Evolutionary conservation across 106 monocot genomes (phyloP).

Genomic region (Gastrodia elata): DNA sequence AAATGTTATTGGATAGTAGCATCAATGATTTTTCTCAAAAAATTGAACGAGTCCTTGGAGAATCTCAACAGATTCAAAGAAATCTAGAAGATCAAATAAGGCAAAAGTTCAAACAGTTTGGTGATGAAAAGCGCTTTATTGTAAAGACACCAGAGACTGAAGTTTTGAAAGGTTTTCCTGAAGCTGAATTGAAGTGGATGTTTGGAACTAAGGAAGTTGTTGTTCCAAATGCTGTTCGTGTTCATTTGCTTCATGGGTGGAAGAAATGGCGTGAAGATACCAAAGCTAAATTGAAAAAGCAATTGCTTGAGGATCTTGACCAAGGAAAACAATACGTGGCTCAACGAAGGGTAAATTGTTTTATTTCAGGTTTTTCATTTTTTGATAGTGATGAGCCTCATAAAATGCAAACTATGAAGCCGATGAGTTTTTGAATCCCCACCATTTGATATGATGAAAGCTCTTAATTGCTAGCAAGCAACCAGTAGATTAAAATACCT

Average conservation of each 20-base stretch:
- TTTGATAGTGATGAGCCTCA: too few species aligned
- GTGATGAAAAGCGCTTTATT: constrained; percentile 57
- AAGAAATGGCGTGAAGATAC: constrained; percentile 85
- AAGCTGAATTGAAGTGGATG: constrained; percentile 74
- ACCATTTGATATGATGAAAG: too few species aligned
- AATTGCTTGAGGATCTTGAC: constrained; percentile 41
- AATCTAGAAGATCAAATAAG: constrained; percentile 59
- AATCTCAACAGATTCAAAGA: constrained; percentile 54
- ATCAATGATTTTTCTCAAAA: constrained; percentile 36
- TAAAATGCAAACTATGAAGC: too few species aligned
- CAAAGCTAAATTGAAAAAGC: constrained; percentile 55
- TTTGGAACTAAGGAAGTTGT: constrained; percentile 71
- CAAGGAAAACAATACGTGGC: constrained; percentile 44
- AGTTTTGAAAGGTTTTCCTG: constrained; percentile 66
- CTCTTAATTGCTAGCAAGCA: too few species aligned
- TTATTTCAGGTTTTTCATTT: neutral
- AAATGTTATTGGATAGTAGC: constrained; percentile 25
- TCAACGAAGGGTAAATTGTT: constrained; percentile 38
- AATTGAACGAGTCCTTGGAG: constrained; percentile 37
- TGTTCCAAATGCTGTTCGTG: constrained; percentile 53
- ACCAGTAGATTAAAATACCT: too few species aligned
- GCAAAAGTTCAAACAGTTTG: constrained; percentile 39
- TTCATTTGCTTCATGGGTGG: constrained; percentile 80
- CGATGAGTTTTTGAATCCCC: too few species aligned
- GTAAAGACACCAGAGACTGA: constrained; percentile 49